Evolutionary conservation across 140 eudicot genomes (phyloP).

Genomic region (Stevia rebaudiana): DNA sequence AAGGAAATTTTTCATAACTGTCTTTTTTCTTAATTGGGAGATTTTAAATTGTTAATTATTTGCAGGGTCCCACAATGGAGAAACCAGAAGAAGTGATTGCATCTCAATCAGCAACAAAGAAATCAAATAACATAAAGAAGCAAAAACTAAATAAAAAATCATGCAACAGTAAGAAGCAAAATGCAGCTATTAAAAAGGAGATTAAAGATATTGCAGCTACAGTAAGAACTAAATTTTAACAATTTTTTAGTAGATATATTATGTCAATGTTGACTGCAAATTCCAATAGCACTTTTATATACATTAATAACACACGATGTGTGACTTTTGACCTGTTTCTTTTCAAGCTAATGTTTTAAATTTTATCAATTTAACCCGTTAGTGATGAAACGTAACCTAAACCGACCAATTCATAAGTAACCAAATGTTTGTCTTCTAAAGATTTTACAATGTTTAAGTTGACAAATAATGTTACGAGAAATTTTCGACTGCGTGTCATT

Average conservation of each 20-base stretch:
- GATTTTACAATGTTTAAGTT: background rate
- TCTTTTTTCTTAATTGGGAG: background rate
- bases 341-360: background rate
- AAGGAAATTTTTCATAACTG: background rate
- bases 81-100: conserved; percentile 4
- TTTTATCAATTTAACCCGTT: background rate
- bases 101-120: conserved; percentile 12
- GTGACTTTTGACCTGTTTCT: background rate
- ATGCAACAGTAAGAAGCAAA: conserved; percentile 20
- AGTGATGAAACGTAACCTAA: background rate
- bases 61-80: conserved; percentile 1
- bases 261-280: background rate
- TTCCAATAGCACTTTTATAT: background rate
- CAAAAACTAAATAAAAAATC: conserved; percentile 10
- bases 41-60: background rate
- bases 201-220: conserved; percentile 12
- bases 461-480: background rate
- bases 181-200: background rate
- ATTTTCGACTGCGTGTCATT: background rate
- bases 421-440: background rate
- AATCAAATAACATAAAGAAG: conserved; percentile 11
- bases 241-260: background rate
- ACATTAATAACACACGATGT: background rate
- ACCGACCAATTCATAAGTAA: background rate
- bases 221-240: conserved; percentile 5